phyloP scores from a whole-genome alignment of 1,139 yeast species.

The Lodderomyces beijingensis region DNA sequence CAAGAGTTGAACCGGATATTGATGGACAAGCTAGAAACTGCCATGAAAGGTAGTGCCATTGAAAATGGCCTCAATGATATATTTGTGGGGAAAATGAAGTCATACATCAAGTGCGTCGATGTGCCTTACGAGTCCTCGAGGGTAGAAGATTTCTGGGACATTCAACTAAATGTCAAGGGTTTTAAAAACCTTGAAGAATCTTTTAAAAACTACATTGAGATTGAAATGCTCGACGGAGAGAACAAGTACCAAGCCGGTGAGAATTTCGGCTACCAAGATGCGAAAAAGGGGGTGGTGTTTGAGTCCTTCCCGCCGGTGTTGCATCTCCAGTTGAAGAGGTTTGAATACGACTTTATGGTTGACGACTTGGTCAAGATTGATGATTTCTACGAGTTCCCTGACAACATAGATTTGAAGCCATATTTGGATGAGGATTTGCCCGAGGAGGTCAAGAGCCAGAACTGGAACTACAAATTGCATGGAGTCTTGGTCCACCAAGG shows the following conservation, averaged over 20 bases:
- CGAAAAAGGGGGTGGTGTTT: constrained; percentile 93
- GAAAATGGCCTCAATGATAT: constrained; percentile 77
- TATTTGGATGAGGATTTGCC: constrained; percentile 62
- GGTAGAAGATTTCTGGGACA: constrained; percentile 96
- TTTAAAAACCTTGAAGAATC: constrained; percentile 68
- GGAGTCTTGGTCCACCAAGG: constrained; percentile 97
- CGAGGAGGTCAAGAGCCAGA: constrained; percentile 40
- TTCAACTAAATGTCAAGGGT: constrained; percentile 89
- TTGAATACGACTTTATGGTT: constrained; percentile 88
- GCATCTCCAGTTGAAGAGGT: constrained; percentile 88
- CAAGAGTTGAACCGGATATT: constrained; percentile 93
- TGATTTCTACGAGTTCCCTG: constrained; percentile 89
- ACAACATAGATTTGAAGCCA: constrained; percentile 73
- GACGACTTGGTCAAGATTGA: constrained; percentile 89
- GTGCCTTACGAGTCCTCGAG: constrained; percentile 95
- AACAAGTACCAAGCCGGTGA: constrained; percentile 94
- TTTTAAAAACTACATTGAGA: constrained; percentile 81
- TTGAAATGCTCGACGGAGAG: constrained; percentile 89
- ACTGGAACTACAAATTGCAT: constrained; percentile 79
- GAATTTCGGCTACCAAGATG: constrained; percentile 83
- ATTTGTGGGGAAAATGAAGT: constrained; percentile 96
- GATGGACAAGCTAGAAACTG: constrained; percentile 89
- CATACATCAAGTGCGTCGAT: constrained; percentile 86
- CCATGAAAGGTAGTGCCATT: constrained; percentile 85
- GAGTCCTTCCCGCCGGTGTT: constrained; percentile 88